phyloP scores from a whole-genome alignment of 768 basidiomycete genomes.

The Gyrodon lividus region DNA sequence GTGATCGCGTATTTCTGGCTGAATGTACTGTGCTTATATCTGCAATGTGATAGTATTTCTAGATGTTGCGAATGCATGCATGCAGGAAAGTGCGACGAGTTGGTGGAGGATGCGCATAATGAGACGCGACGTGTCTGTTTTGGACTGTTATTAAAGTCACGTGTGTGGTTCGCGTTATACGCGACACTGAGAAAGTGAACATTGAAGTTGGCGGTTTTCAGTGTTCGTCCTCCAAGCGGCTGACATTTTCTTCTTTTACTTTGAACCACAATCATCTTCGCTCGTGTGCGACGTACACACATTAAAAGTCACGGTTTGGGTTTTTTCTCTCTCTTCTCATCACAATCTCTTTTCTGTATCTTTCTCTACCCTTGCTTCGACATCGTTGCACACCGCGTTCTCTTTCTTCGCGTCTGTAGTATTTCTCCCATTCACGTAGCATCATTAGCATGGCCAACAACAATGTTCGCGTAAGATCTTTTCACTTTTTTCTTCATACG shows the following conservation, averaged over 20 bases:
- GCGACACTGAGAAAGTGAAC: slow-evolving; percentile 31
- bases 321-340: slow-evolving; percentile 34
- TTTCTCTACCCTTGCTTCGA: slow-evolving; percentile 7
- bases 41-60: too few relatives aligned
- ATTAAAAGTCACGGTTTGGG: slow-evolving; percentile 24
- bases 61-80: too few relatives aligned
- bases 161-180: slow-evolving; percentile 39
- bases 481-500: not conserved
- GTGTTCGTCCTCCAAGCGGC: slow-evolving; percentile 32
- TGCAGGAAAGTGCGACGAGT: not conserved
- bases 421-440: slow-evolving; percentile 20
- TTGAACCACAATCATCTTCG: slow-evolving; percentile 15
- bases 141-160: slow-evolving; percentile 37
- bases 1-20: not conserved
- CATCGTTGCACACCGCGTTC: slow-evolving; percentile 18
- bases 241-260: slow-evolving; percentile 30
- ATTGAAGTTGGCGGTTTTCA: slow-evolving; percentile 21
- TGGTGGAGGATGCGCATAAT: not conserved
- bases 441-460: slow-evolving; percentile 53
- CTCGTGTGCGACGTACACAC: slow-evolving; percentile 23
- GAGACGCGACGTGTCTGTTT: slow-evolving; percentile 37
- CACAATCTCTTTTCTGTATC: slow-evolving; percentile 29
- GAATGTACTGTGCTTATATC: not conserved
- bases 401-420: slow-evolving; percentile 18
- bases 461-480: slow-evolving; percentile 53